Evolutionary conservation across 1,284 basidiomycete species (phyloP), one percentile per base, ranked within the genome.

Genomic region (Marasmius tenuissimus): DNA sequence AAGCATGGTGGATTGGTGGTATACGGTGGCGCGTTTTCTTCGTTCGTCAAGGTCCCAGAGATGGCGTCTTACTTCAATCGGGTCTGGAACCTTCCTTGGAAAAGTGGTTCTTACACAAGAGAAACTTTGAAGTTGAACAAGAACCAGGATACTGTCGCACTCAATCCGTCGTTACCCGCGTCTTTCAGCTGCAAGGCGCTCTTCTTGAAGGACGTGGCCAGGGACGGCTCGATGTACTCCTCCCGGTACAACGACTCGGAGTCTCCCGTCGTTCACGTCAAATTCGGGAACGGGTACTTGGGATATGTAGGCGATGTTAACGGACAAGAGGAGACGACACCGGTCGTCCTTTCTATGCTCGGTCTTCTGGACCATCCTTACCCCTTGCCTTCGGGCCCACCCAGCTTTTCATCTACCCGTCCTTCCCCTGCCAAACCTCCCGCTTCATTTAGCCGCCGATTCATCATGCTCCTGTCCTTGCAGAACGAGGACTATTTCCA

Each of bases 281-380:
- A 55, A 20, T 35, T 71, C 37, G 70, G 70, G 14, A 67, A 68
- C 14, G 73, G 73, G 45, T 56, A 66, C 18, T 34, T 75, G 39
- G 72, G 73, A 14, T 76, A 75, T 55, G 70, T 75, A 35, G 75
- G 73, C 1, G 72, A 74, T 60, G 70, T 73, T 37, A 71, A 71
- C 49, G 70, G 65, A 47, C 70, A 72, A 57, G 55, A 62, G 35
- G 34, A 7, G 35, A n/a, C 52, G 18, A n/a, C 34, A n/a, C 27
- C 27, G 27, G 20, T 34, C 38, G 27, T 54, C 18, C 52, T 54
- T 11, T 11, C 34, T 37, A 54, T 54, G 52, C 35, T 54, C 11
- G 50, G 50, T 9, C n/a, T 52, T 10, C 33, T 52, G 20, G 50
- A 52, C 27, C 27, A 27, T 27, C 2, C 27, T 27, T 27, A 27